Conservation (phyloP, 2,329 filamentous ascomycete genomes). For the Diplocarpon mali region DNA sequence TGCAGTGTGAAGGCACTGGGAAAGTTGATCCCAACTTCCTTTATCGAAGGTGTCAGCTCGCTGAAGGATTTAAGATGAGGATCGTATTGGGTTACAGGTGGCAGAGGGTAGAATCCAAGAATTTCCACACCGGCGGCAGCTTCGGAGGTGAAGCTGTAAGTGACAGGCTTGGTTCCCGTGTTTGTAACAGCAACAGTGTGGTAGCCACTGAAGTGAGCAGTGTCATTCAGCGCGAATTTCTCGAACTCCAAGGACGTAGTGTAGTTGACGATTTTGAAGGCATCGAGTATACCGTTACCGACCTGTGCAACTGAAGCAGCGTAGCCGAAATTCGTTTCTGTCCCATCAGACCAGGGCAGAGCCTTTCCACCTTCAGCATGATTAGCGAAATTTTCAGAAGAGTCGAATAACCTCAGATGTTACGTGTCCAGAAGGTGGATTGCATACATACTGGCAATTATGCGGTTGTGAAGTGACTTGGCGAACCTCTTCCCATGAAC, state of each 20-base stretch:
- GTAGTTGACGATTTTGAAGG: conserved; percentile 2
- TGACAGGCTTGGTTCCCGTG: background rate
- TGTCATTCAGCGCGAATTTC: conserved; percentile 1
- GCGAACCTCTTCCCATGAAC: conserved; percentile 1
- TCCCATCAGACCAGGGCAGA: conserved; percentile 1
- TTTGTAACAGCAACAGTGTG: background rate
- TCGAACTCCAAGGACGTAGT: conserved; percentile 1
- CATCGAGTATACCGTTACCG: background rate
- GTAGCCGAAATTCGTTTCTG: background rate
- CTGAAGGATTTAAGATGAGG: background rate
- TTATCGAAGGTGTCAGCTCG: background rate
- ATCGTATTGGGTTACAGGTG: background rate
- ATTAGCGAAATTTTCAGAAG: too few relatives aligned
- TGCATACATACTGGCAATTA: too few relatives aligned
- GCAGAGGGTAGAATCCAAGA: background rate
- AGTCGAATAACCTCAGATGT: too few relatives aligned
- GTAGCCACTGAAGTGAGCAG: background rate
- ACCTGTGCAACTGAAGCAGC: conserved; percentile 1
- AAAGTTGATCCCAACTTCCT: background rate
- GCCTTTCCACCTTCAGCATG: background rate
- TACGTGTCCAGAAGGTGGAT: too few relatives aligned
- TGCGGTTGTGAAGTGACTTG: background rate
- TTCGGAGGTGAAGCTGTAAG: background rate
- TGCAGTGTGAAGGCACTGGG: background rate
- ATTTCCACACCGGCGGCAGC: background rate